Base-by-base conservation (phyloP, 352 stramenopile genomes). In the Globisporangium okanoganense region DNA sequence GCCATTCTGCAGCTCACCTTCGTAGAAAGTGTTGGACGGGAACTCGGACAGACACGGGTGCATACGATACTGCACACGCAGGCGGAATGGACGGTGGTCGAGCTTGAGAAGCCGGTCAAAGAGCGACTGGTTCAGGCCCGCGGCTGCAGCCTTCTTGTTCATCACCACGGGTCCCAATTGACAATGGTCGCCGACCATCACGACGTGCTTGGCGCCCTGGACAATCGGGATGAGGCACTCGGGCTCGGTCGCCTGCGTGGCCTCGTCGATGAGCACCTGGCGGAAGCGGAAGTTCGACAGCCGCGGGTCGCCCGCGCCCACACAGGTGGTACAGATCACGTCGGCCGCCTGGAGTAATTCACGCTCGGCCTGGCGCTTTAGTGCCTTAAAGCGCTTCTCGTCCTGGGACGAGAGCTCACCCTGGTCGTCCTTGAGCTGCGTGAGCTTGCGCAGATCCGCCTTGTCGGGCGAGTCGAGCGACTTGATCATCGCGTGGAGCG, bases 21-120 rank as follows among this genome's bases (percentile, higher is more conserved):
- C 97, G 69, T 99, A 99, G 67, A 99, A 99, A 67, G 96, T 98
- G 65, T 99, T 99, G 10, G 96, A 99, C 5, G 97, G 97, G 66
- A 99, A 99, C 73, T 99, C 97, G 0, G 95, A 99, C 50, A 99
- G 75, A 58, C 92, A 97, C 18, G 98, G 98, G 64, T 99, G 98
- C 97, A 99, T 99, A 36, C 98, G 95, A 78, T 99, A 99, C 75
- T 99, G 98, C 6, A 99, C 96, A 51, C 97, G 88, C 14, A 99
- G 88, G 41, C 97, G 95, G 70, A 99, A 98, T 12, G 97, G 97
- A 38, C 94, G 92, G 64, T 98, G 88, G 54, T 97, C 95, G 31
- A 99, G 89, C 59, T 95, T 75, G 10, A 99, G 82, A 6, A 99
- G 76, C 12, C 98, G 93, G 67, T 99, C 97, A 66, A 99, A 99